These are phyloP conservation scores for Cyclotella sp. DNA, from an alignment of 108 stramenopile genomes.

Conservation along the genomic window DNA sequence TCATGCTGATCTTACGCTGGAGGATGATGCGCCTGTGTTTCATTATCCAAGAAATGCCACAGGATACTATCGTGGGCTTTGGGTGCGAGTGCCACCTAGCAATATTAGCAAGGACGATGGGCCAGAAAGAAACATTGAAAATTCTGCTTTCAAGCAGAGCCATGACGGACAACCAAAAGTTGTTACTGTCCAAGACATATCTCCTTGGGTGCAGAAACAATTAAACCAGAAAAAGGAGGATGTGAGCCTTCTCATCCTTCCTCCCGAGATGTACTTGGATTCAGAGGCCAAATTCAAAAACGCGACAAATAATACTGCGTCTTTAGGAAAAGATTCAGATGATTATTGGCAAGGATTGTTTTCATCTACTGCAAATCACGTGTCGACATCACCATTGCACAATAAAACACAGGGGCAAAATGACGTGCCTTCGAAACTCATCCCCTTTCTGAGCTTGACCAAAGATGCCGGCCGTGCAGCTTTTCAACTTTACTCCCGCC, in stretches of 20 bases:
- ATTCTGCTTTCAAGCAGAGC: not conserved
- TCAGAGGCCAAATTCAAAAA: constrained; percentile 6
- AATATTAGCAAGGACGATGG: constrained; percentile 10
- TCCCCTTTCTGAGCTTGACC: constrained; percentile 47
- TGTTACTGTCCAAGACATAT: constrained; percentile 27
- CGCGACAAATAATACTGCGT: constrained; percentile 14
- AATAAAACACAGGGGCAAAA: not conserved
- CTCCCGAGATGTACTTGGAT: constrained; percentile 47
- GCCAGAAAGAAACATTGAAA: not conserved
- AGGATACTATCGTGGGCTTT: constrained; percentile 85
- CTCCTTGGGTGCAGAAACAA: constrained; percentile 33
- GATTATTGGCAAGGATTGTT: constrained; percentile 1
- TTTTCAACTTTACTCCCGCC: constrained; percentile 74
- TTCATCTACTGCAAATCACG: not conserved
- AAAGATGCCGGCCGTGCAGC: constrained; percentile 66
- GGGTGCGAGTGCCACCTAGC: constrained; percentile 47
- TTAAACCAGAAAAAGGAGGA: constrained; percentile 33
- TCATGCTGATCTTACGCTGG: not conserved
- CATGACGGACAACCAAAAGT: constrained; percentile 6
- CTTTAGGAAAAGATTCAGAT: not conserved
- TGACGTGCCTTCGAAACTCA: constrained; percentile 1
- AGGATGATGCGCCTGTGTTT: constrained; percentile 39
- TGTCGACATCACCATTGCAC: not conserved
- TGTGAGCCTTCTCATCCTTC: constrained; percentile 61
- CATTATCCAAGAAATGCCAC: constrained; percentile 90